Base-by-base conservation (phyloP, 371 early-diverging fungal genomes). In the Rhizopus arrhizus region DNA sequence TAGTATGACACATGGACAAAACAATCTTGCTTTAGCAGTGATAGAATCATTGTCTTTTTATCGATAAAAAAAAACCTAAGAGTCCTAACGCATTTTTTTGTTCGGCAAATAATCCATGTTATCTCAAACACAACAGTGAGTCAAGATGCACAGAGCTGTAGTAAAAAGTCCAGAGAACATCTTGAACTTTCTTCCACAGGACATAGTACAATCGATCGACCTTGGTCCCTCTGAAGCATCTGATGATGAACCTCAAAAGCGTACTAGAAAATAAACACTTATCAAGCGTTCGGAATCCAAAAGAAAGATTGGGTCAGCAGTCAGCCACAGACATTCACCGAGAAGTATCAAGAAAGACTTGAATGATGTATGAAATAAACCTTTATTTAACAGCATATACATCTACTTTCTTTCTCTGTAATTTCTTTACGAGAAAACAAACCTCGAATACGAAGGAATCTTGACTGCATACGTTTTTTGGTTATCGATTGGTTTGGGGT, bases 141-240 rank as follows among this genome's bases (percentile, higher is more conserved):
- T 16, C 35, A 73, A 43, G 67, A 71, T 45, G 47, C 71, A 12
- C 70, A 71, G 75, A 64, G 70, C 48, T 61, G 59, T 48, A 11
- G 56, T 50, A 54, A 65, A 32, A 59, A 62, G 33, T 62, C 75
- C 16, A 61, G 69, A 13, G 58, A 55, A 5, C 71, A 74, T 45
- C 75, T 71, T 41, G 75, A 74, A 41, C 41, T 60, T 31, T 45
- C 62, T 9, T 66, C 73, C 0, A 73, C 73, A 43, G 79, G 76
- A 5, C 58, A 77, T 54, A 74, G 74, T 4, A 77, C 77, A 9
- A 57, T 63, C 0, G 40, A 63, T 40, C n/a, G 2, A 22, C 2
- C 22, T 22, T 22, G 22, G 22, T 22, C 22, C 22, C 50, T 22
- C 2, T 22, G 22, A 22, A 22, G 36, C 40, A 36, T 22, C 36